A percentile compares a stretch with the other conserved stretches of the same genome.
Conservation (phyloP, 495 filamentous ascomycete genomes). For the Podospora tetraspora region DNA sequence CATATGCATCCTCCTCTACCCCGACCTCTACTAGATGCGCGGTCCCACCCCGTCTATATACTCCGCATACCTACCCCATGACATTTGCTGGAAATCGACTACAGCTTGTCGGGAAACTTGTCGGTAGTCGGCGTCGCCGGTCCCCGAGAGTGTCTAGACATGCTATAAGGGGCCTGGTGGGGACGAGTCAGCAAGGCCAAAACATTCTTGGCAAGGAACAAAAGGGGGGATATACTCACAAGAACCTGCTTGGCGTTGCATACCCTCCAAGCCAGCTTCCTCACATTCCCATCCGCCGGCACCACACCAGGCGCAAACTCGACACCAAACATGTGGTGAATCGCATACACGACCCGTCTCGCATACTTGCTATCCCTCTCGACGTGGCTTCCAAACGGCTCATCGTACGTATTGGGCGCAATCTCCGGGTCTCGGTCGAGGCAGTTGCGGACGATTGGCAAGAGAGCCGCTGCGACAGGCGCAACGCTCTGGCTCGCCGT, state of each 20-base stretch:
- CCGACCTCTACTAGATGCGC: not conserved
- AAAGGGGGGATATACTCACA: conserved; percentile 50
- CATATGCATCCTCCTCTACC: not conserved
- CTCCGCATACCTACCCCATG: not conserved
- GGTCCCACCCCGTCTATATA: not conserved
- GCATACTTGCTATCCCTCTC: conserved; percentile 85
- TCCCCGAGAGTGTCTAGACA: conserved; percentile 52
- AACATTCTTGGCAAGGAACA: not conserved
- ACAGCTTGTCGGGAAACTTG: conserved; percentile 29
- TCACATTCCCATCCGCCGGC: conserved; percentile 84
- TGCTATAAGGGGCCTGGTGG: conserved; percentile 57
- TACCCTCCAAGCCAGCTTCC: conserved; percentile 89
- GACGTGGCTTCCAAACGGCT: conserved; percentile 75
- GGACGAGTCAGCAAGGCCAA: not conserved
- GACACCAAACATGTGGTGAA: conserved; percentile 96
- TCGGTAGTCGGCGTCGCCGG: conserved; percentile 48
- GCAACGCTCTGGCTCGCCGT: conserved; percentile 21
- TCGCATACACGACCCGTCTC: conserved; percentile 83
- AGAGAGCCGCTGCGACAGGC: conserved; percentile 66
- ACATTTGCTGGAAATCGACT: not conserved
- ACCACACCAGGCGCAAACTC: conserved; percentile 93
- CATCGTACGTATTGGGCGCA: conserved; percentile 72
- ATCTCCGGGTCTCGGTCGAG: conserved; percentile 90
- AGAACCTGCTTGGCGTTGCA: conserved; percentile 92
- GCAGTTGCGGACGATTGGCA: conserved; percentile 83